Percentiles rank a stretch among this genome's conserved stretches.
Conservation (phyloP, 805 yeast genomes). For the Citeromyces nyonsensis region DNA sequence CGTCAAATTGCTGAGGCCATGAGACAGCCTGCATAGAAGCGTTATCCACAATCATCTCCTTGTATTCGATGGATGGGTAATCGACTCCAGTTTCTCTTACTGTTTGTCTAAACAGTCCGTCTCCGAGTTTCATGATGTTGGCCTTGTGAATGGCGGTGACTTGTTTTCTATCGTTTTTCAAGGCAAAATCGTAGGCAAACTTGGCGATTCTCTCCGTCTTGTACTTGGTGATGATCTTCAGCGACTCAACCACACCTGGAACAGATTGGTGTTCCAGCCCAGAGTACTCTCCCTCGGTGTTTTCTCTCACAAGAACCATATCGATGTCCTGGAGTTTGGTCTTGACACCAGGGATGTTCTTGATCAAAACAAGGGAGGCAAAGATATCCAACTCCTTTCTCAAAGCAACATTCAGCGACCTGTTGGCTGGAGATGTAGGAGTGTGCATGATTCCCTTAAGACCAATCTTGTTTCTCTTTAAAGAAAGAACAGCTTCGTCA, state of each 20-base stretch:
- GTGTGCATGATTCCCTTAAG: slow-evolving; percentile 97
- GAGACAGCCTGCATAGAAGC: slow-evolving; percentile 83
- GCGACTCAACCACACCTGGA: slow-evolving; percentile 97
- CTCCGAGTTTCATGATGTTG: slow-evolving; percentile 94
- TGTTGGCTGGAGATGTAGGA: slow-evolving; percentile 98
- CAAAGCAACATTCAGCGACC: slow-evolving; percentile 90
- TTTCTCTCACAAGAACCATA: slow-evolving; percentile 93
- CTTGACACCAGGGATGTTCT: slow-evolving; percentile 82
- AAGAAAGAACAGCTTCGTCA: slow-evolving; percentile 77
- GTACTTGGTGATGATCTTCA: slow-evolving; percentile 89
- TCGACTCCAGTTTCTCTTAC: slow-evolving; percentile 84
- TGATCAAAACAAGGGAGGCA: slow-evolving; percentile 96
- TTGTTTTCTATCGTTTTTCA: slow-evolving; percentile 73
- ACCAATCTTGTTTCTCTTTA: slow-evolving; percentile 87
- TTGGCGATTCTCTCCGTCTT: slow-evolving; percentile 95
- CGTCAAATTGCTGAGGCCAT: slow-evolving; percentile 77
- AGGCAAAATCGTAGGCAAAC: slow-evolving; percentile 95
- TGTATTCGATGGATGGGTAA: slow-evolving; percentile 79
- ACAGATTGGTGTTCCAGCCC: slow-evolving; percentile 97
- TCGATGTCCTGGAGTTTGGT: slow-evolving; percentile 86
- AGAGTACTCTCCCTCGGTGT: slow-evolving; percentile 97
- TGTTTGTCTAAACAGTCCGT: slow-evolving; percentile 87
- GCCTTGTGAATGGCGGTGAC: slow-evolving; percentile 96
- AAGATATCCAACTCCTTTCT: slow-evolving; percentile 93
- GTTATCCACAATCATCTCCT: slow-evolving; percentile 86